Conservation (phyloP, 371 early-diverging fungal genomes). For the Mucor plumbeus region DNA sequence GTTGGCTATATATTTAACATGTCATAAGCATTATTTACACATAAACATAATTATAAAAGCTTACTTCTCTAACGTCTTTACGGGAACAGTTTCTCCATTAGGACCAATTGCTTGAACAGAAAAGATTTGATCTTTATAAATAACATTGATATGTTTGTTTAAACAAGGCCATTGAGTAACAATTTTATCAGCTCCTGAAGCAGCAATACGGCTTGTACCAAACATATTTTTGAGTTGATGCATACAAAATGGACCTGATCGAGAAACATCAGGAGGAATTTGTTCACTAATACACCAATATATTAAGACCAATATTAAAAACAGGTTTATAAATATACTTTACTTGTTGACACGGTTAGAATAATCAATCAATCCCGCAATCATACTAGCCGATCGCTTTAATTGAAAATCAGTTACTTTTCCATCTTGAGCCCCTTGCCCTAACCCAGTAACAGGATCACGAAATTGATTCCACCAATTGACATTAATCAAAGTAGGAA, state of each 20-base stretch:
- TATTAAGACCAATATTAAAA: neutral
- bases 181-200: conserved; percentile 68
- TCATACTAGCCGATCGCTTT: conserved; percentile 75
- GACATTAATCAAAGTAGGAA: conserved; percentile 81
- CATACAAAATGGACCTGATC: conserved; percentile 86
- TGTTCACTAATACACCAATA: conserved; percentile 41
- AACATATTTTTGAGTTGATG: conserved; percentile 87
- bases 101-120: conserved; percentile 73
- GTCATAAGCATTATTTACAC: neutral
- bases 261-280: conserved; percentile 73
- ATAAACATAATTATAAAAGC: neutral
- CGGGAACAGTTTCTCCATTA: conserved; percentile 70
- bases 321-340: neutral
- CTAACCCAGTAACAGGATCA: conserved; percentile 62
- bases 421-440: conserved; percentile 53
- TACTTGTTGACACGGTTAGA: conserved; percentile 77
- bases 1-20: conserved; percentile 49
- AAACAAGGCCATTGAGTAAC: conserved; percentile 74
- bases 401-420: conserved; percentile 75
- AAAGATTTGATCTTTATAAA: conserved; percentile 85
- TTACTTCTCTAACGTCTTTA: conserved; percentile 66
- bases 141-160: conserved; percentile 80
- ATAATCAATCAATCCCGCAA: conserved; percentile 71
- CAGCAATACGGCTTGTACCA: conserved; percentile 82
- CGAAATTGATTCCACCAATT: conserved; percentile 87